phyloP scores from a whole-genome alignment of 352 stramenopile genomes.

The Phytopythium oedochilum region DNA sequence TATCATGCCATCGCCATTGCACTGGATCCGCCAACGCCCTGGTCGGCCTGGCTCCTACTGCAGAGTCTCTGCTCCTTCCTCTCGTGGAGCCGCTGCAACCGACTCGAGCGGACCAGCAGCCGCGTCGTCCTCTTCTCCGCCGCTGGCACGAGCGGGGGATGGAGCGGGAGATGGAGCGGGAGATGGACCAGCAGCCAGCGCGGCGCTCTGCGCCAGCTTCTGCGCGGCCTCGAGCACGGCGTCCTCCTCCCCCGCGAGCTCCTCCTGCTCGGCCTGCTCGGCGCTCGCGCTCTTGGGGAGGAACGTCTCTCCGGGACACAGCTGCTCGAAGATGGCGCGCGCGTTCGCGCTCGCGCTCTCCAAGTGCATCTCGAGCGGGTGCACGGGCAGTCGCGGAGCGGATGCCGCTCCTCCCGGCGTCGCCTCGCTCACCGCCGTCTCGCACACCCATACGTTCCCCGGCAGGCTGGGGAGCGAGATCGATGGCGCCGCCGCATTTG shows the following conservation, averaged over 20 bases:
- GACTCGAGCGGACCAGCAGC: too few relatives aligned
- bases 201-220: slow-evolving; percentile 22
- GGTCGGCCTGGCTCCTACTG: too few relatives aligned
- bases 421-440: slow-evolving; percentile 21
- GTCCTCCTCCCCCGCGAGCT: slow-evolving; percentile 58
- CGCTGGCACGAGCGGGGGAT: too few relatives aligned
- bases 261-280: slow-evolving; percentile 48
- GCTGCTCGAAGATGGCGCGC: slow-evolving; percentile 45
- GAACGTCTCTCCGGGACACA: slow-evolving; percentile 60
- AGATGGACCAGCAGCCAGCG: not conserved
- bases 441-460: slow-evolving; percentile 40
- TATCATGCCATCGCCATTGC: too few relatives aligned
- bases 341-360: slow-evolving; percentile 60
- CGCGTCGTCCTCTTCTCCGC: too few relatives aligned
- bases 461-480: slow-evolving; percentile 20
- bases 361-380: slow-evolving; percentile 53
- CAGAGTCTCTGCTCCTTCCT: too few relatives aligned
- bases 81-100: too few relatives aligned
- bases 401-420: not conserved
- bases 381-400: slow-evolving; percentile 10
- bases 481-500: not conserved
- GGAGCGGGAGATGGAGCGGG: too few relatives aligned
- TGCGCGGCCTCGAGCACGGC: slow-evolving; percentile 55
- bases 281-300: slow-evolving; percentile 56
- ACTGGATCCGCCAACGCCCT: too few relatives aligned